Evolutionary conservation across 2,329 filamentous ascomycete genomes (phyloP), one percentile per base, ranked within the genome.

Genomic region (Penicillium sclerotigenum): DNA sequence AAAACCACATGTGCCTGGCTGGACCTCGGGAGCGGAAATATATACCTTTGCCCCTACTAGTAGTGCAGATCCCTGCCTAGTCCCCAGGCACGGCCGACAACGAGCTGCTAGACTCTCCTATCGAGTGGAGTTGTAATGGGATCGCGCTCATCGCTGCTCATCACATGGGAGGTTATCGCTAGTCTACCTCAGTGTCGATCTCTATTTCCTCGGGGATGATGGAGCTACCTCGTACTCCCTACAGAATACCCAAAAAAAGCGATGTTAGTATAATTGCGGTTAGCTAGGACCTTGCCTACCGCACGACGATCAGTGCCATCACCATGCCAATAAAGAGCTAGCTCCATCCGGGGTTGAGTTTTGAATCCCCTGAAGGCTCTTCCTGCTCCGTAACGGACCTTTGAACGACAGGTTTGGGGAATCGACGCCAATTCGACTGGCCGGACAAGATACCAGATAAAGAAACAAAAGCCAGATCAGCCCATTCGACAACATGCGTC

Each of bases 401-500:
- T 51, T 51, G 46, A 38, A 45, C 47, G 52, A 45, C 33, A 55
- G 52, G 52, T 54, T 55, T 55, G 40, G 38, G 52, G 52, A 51
- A 55, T 51, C 26, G 52, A 51, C 24, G 52, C 47, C 47, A 38
- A 36, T 55, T 43, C 14, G 47, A 42, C 31, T 26, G 52, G 46
- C 33, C 7, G 16, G 52, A 43, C 40, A 55, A 55, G 18, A 40
- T 33, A 40, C 40, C 33, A 43, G 29, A 4, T 13, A 37, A 28
- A 51, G 24, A 45, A 36, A 38, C 31, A 28, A 43, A 11, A 24
- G 24, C 46, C 18, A 51, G 47, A 42, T 45, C 5, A 36, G 28
- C 20, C 20, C 31, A 54, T 29, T 46, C 29, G 31, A 54, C 56
- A 64, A 37, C 14, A 65, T 65, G 63, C 63, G 63, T 63, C 63